Base-by-base conservation (phyloP, 768 basidiomycete genomes). In the Sarcomyxa edulis region DNA sequence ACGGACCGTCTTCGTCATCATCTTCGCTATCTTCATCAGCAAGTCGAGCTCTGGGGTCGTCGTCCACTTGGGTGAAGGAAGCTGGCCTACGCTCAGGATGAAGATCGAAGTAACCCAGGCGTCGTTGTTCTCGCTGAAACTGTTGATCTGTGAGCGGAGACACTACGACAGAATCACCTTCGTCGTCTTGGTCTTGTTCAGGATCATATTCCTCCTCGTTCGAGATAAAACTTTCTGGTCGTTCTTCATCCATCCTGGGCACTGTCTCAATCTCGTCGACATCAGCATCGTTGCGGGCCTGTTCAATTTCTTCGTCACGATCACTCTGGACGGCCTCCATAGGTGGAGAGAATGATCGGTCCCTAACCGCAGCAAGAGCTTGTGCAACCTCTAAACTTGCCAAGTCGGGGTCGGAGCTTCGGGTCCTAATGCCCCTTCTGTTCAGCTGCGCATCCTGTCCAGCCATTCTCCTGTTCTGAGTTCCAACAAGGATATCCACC, bases 401-500 rank as follows among this genome's bases (percentile, higher is more conserved):
- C 22, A 81, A 52, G 43, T 86, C 87, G 0, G 85, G 84, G 48
- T 88, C 85, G 8, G 60, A 55, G 39, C 52, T 52, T 19, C 56
- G 40, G 14, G 44, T 51, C 26, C 41, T 39, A 24, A 51, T 39
- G 52, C 65, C 50, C 63, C 62, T 25, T 49, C 55, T 49, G 37
- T 49, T 26, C 41, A 61, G 39, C 44, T 62, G 47, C 4, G 64
- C 75, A 33, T 81, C 81, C 53, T 83, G 81, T 6, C 67, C 72
- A 1, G 54, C 70, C 53, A 81, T 56, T 28, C 79, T 59, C 28
- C 79, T 61, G 24, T 48, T 56, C 46, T 72, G 74, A 32, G 56
- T 73, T 30, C 77, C 78, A 2, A 91, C 86, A 7, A 90, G 61
- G 28, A 91, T 91, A 59, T 91, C 89, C 28, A 91, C 86, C 87